Evolutionary conservation across 768 basidiomycete species (phyloP).

Genomic region (Tylopilus subfusipes): DNA sequence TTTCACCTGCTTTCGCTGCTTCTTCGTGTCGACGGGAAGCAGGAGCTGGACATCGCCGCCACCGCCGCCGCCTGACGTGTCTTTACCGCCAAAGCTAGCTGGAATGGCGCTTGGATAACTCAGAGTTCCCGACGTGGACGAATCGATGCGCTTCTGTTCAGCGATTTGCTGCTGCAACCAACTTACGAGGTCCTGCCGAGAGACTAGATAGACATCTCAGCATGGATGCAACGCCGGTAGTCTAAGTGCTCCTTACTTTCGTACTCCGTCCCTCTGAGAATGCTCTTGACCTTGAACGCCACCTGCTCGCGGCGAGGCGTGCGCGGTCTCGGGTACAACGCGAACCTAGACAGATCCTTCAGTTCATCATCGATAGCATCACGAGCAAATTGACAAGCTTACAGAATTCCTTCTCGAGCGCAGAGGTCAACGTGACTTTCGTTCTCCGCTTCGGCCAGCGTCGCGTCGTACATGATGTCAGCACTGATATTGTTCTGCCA

Average conservation of each 20-base stretch:
- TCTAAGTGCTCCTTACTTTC: conserved; percentile 48
- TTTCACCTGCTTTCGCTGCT: conserved; percentile 69
- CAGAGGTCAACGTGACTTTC: conserved; percentile 68
- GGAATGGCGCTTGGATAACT: conserved; percentile 40
- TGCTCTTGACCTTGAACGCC: conserved; percentile 80
- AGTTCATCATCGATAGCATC: conserved; percentile 24
- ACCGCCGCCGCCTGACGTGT: conserved; percentile 37
- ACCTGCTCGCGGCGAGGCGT: conserved; percentile 54
- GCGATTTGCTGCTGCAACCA: conserved; percentile 76
- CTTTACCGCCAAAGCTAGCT: conserved; percentile 32
- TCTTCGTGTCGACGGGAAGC: conserved; percentile 67
- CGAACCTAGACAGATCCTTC: conserved; percentile 50
- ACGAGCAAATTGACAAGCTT: conserved; percentile 23
- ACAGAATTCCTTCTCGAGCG: conserved; percentile 82
- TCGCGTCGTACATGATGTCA: conserved; percentile 84
- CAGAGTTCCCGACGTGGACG: conserved; percentile 56
- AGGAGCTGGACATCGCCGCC: conserved; percentile 59
- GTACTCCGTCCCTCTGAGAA: conserved; percentile 72
- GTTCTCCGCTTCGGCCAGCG: conserved; percentile 56
- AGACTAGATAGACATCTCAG: conserved; percentile 39
- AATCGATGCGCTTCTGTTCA: conserved; percentile 75
- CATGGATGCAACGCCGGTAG: not conserved
- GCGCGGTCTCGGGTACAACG: conserved; percentile 53
- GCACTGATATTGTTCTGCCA: conserved; percentile 84
- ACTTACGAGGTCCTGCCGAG: conserved; percentile 65